Evolutionary conservation across 352 stramenopile species (phyloP).

Genomic region (Albugo candida): DNA sequence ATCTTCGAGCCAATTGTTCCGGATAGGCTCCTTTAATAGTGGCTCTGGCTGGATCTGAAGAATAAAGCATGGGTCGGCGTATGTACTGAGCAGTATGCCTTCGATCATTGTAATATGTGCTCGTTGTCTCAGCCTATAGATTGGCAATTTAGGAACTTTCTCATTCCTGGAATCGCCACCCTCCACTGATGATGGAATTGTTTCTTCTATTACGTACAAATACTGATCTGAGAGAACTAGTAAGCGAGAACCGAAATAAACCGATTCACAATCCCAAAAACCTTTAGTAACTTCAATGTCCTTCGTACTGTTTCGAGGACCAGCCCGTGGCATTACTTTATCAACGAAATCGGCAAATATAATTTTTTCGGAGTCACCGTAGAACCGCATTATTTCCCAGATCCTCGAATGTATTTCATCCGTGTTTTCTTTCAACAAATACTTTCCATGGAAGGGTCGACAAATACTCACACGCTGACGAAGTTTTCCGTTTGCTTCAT

Average conservation of each 20-base stretch:
- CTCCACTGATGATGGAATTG: slow-evolving; percentile 3
- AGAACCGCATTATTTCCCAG: slow-evolving; percentile 44
- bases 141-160: slow-evolving; percentile 26
- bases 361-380: slow-evolving; percentile 66
- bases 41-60: slow-evolving; percentile 32
- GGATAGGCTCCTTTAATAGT: slow-evolving; percentile 43
- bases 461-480: slow-evolving; percentile 74
- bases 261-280: slow-evolving; percentile 12
- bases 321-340: slow-evolving; percentile 21
- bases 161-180: slow-evolving; percentile 12
- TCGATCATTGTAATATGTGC: slow-evolving; percentile 38
- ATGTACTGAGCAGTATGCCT: slow-evolving; percentile 58
- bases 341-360: slow-evolving; percentile 60
- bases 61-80: slow-evolving; percentile 66
- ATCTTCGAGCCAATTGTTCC: slow-evolving; percentile 70
- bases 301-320: too few relatives aligned
- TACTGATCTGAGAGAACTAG: slow-evolving; percentile 51
- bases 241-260: slow-evolving; percentile 21
- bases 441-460: slow-evolving; percentile 71
- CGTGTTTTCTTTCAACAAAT: slow-evolving; percentile 39
- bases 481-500: slow-evolving; percentile 59
- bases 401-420: slow-evolving; percentile 5
- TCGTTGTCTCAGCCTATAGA: slow-evolving; percentile 55
- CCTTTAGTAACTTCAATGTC: too few relatives aligned
- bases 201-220: slow-evolving; percentile 64